Conservation (phyloP, 345 rosid species). For the Ailanthus altissimus region DNA sequence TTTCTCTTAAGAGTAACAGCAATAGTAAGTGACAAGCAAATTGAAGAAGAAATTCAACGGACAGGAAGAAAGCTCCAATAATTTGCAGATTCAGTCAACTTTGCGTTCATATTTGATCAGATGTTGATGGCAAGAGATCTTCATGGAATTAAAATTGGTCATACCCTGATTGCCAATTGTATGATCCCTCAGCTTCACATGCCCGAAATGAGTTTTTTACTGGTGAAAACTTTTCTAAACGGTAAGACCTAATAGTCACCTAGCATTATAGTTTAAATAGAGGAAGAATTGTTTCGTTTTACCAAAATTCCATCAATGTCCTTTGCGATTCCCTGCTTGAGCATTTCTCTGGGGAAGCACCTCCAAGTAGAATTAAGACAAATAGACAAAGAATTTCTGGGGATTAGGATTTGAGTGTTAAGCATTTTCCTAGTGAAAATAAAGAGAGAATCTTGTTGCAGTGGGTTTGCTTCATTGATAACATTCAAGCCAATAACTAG, state of each 20-base stretch:
- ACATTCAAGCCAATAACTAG: slow-evolving; percentile 19
- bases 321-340: slow-evolving; percentile 25
- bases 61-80: slow-evolving; percentile 29
- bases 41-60: slow-evolving; percentile 2
- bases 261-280: slow-evolving; percentile 21
- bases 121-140: slow-evolving; percentile 15
- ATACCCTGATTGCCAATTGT: slow-evolving; percentile 22
- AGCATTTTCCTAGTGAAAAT: slow-evolving; percentile 26
- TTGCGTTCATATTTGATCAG: slow-evolving; percentile 21
- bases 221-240: slow-evolving; percentile 23
- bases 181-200: slow-evolving; percentile 30
- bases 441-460: slow-evolving; percentile 20
- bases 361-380: slow-evolving; percentile 19
- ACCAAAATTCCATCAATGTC: slow-evolving; percentile 20
- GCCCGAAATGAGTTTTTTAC: slow-evolving; percentile 17
- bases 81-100: slow-evolving; percentile 22
- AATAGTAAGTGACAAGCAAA: not conserved
- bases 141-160: not conserved
- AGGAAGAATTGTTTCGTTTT: slow-evolving; percentile 24
- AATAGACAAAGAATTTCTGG: slow-evolving; percentile 31
- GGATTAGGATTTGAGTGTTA: slow-evolving; percentile 24
- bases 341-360: slow-evolving; percentile 2
- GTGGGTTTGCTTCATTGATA: slow-evolving; percentile 18
- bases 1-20: slow-evolving; percentile 25
- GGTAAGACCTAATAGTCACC: slow-evolving; percentile 23